These are phyloP conservation scores for Ananas comosus DNA, from an alignment of 176 grass and related monocot species.

Conservation along the genomic window DNA sequence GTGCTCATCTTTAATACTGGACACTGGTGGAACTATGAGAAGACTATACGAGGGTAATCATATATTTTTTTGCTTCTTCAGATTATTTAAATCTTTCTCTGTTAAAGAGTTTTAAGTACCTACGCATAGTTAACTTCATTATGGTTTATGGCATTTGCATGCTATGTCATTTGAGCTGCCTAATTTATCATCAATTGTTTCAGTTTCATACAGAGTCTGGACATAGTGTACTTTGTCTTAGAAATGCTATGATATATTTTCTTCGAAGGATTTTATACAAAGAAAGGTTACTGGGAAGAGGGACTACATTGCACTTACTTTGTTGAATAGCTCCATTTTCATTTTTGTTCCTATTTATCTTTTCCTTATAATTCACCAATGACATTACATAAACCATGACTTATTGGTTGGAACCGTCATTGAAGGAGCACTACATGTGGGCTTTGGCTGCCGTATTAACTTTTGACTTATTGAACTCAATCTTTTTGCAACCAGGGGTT, in stretches of 20 bases:
- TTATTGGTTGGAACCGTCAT: neutral
- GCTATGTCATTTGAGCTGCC: no score
- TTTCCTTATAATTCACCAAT: no score
- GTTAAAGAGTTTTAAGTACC: neutral
- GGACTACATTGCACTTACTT: no score
- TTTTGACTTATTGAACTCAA: neutral
- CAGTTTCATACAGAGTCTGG: no score
- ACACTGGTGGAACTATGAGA: conserved; percentile 91
- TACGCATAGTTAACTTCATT: neutral
- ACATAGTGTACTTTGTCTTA: no score
- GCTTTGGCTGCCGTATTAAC: neutral
- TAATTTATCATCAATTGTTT: no score
- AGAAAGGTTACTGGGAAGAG: no score
- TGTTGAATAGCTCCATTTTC: no score
- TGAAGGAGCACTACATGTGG: neutral
- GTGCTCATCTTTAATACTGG: conserved; percentile 74
- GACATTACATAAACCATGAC: no score
- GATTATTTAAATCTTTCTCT: neutral
- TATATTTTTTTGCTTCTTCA: neutral
- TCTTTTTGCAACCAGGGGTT: conserved; percentile 34
- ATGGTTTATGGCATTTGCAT: neutral
- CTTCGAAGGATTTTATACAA: no score
- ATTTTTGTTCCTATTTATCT: no score
- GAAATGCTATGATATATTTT: no score
- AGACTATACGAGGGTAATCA: conserved; percentile 68